Evolutionary conservation across 2,329 filamentous ascomycete species (phyloP), one percentile per base, ranked within the genome.

Genomic region (Exophiala mesophila): DNA sequence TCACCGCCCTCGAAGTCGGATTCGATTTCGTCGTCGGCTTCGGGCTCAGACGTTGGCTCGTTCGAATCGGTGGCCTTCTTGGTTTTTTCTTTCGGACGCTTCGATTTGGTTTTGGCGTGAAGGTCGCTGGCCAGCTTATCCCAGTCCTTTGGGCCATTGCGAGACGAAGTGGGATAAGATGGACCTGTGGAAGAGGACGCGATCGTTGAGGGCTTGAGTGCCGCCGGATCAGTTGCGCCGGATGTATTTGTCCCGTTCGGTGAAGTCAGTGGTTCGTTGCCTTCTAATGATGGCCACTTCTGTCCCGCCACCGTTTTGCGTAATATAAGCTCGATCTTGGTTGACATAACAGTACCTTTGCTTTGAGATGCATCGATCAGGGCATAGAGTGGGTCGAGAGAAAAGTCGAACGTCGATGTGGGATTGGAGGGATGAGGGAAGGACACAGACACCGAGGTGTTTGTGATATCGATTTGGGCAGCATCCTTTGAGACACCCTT

Each of bases 121-220:
- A 78, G 62, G 4, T 73, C 70, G 1, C 67, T 64, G 5, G 74
- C 80, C 2, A 96, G 59, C 49, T 81, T 85, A 61, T 98, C 92
- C 92, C 92, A 98, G 65, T 98, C 77, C 66, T 94, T 95, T 3
- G 85, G 79, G 0, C 89, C 90, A 1, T 68, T 74, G 49, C 81
- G 83, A 9, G 90, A 92, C 1, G 89, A 96, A 0, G 88, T 90
- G 1, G 92, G 90, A 60, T 97, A 96, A 0, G 73, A 66, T 0
- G 83, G 85, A 1, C 62, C 68, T 20, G 64, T 56, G n/a, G 56
- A 32, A 8, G 55, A 21, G 17, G 59, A 39, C 9, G 50, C 41
- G 17, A 39, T 21, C 28, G 45, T 20, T 24, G 39, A 21, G 52
- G 34, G 19, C 47, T 18, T 29, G 45, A 24, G 24, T 43, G 40